These are phyloP conservation scores for Ophidiomyces ophidiicola DNA, from an alignment of 2,329 filamentous ascomycete species.

Conservation along the genomic window DNA sequence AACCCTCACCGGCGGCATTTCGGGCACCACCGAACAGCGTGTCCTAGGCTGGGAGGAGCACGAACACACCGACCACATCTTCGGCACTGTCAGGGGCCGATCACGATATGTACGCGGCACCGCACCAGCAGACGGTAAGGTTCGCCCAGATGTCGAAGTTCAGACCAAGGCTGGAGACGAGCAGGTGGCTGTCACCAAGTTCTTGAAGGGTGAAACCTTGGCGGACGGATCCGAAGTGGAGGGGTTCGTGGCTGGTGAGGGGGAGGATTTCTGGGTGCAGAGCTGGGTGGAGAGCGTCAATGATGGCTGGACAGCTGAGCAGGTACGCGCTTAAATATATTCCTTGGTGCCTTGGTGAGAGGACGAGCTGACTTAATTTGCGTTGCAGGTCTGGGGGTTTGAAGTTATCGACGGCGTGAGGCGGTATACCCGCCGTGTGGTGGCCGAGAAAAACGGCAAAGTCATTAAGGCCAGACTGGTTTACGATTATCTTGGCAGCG, in stretches of 20 bases:
- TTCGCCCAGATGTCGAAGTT: constrained; percentile 26
- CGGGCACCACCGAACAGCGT: constrained; percentile 50
- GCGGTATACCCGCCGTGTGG: constrained; percentile 33
- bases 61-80: constrained; percentile 65
- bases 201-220: constrained; percentile 31
- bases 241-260: constrained; percentile 44
- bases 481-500: constrained; percentile 26
- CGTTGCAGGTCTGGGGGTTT: constrained; percentile 38
- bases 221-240: constrained; percentile 46
- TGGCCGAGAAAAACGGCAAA: constrained; percentile 28
- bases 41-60: constrained; percentile 47
- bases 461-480: constrained; percentile 31
- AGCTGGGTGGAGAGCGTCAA: constrained; percentile 39
- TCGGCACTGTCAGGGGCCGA: constrained; percentile 56
- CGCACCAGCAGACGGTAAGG: constrained; percentile 26
- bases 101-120: constrained; percentile 39
- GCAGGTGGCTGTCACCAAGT: constrained; percentile 28
- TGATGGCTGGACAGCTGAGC: constrained; percentile 43
- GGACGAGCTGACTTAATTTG: constrained; percentile 6
- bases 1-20: constrained; percentile 56
- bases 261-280: constrained; percentile 37
- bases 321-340: constrained; percentile 27
- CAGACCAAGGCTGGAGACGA: constrained; percentile 29
- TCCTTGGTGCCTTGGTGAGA: background rate
- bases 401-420: constrained; percentile 32